Base-by-base conservation (phyloP, 495 filamentous ascomycete species). In the Aspergillus indologenus region DNA sequence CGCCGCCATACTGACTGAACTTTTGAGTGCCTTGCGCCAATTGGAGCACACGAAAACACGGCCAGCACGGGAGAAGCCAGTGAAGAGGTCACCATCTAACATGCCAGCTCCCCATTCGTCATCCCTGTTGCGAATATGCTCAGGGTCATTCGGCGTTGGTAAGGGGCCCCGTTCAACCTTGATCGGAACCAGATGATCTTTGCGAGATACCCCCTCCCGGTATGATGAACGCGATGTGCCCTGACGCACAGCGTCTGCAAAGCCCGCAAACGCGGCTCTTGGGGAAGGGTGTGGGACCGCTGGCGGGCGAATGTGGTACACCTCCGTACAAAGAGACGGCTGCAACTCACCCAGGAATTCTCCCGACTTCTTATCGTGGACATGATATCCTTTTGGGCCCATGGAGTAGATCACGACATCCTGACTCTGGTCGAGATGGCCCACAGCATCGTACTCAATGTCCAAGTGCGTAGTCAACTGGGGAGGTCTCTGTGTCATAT, bases 91-190 rank as follows among this genome's bases (percentile, higher is more conserved):
- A 6, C 71, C 69, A 22, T 71, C 24, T 17, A 71, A 21, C 72
- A 75, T 76, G 6, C 74, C 74, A 2, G 74, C 68, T 45, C 74
- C 74, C 74, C 74, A 76, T 61, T 76, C 72, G 22, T 76, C 65
- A 4, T 71, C 67, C 7, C 59, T 58, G 21, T 74, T 46, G 45
- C 66, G 61, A 7, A 71, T 64, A 53, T 72, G 70, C 1, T 65
- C 65, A 15, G 66, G 61, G 20, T 71, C 66, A 2, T 22, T 45
- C 9, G 73, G 68, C 7, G 57, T 50, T 12, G 65, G 60, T 0
- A 76, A 68, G 12, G 65, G 68, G 1, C 74, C 74, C 12, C 61
- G 61, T 0, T 24, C 23, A 9, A 76, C 7, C 6, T 66, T 15
- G 29, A 76, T 66, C 2, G 72, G 71, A 1, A 59, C 53, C 34